phyloP scores from a whole-genome alignment of 495 filamentous ascomycete species.

The Geoglossum glabrum region DNA sequence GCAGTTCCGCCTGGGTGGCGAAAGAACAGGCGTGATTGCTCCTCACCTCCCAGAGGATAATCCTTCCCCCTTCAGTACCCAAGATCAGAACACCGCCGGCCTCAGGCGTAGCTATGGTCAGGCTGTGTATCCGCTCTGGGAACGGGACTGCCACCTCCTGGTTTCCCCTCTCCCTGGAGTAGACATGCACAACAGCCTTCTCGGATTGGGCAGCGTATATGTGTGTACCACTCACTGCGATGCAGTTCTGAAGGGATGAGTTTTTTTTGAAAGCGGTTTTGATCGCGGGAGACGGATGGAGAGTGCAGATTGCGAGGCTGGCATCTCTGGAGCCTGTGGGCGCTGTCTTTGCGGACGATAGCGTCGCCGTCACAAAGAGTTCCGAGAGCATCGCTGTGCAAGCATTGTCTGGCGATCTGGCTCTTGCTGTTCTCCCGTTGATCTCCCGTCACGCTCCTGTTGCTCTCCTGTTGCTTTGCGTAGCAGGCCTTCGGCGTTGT shows the following conservation, averaged over 20 bases:
- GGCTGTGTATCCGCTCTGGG: constrained; percentile 59
- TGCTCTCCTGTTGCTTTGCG: no score
- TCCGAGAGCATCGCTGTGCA: background rate
- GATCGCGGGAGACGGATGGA: constrained; percentile 50
- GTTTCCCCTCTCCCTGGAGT: constrained; percentile 59
- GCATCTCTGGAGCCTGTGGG: constrained; percentile 52
- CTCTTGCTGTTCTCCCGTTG: no score
- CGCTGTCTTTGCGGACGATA: constrained; percentile 27
- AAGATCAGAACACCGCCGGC: constrained; percentile 47
- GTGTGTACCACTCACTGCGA: constrained; percentile 67
- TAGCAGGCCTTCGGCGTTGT: no score
- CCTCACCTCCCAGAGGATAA: constrained; percentile 81
- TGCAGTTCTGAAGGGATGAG: constrained; percentile 51
- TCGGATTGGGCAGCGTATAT: constrained; percentile 79
- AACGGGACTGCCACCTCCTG: constrained; percentile 77
- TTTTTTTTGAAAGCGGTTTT: constrained; percentile 82
- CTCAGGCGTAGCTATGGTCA: constrained; percentile 36
- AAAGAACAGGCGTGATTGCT: background rate
- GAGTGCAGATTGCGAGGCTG: constrained; percentile 65
- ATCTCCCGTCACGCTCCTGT: no score
- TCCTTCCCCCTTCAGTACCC: constrained; percentile 68
- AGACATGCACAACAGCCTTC: constrained; percentile 84
- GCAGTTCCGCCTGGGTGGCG: no score
- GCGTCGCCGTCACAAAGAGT: constrained; percentile 27
- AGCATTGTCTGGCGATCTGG: constrained; percentile 7